A percentile compares a stretch with the other conserved stretches of the same genome.
These are phyloP conservation scores for Pseudopyricularia cyperi DNA, from an alignment of 2,329 filamentous ascomycete genomes.

Conservation along the genomic window DNA sequence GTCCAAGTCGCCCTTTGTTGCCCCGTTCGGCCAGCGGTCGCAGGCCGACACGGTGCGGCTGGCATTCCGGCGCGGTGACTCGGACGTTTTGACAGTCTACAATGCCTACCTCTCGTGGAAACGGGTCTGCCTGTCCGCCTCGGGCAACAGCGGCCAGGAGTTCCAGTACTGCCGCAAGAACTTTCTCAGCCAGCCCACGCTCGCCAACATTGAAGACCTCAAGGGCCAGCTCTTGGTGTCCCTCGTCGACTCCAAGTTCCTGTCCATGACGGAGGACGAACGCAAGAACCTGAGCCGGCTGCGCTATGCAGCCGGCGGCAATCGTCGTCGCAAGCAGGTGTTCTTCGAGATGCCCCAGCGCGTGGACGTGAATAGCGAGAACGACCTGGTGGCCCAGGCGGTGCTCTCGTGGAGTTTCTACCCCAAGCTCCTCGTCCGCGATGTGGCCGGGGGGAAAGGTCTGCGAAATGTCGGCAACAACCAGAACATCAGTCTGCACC, in stretches of 20 bases:
- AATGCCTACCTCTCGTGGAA: constrained; percentile 91
- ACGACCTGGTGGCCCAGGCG: constrained; percentile 65
- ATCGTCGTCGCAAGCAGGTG: constrained; percentile 46
- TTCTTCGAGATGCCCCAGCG: constrained; percentile 76
- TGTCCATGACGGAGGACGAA: constrained; percentile 63
- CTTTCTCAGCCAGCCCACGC: constrained; percentile 77
- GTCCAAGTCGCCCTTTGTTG: constrained; percentile 86
- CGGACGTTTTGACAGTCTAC: constrained; percentile 83
- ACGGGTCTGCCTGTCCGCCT: constrained; percentile 54
- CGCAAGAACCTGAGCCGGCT: constrained; percentile 53
- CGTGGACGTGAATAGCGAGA: constrained; percentile 63
- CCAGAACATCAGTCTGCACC: constrained; percentile 76
- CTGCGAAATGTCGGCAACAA: constrained; percentile 90
- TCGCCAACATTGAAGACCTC: constrained; percentile 87
- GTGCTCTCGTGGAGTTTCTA: constrained; percentile 94
- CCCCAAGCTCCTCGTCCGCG: constrained; percentile 75
- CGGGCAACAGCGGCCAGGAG: constrained; percentile 48
- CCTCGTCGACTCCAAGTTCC: constrained; percentile 72
- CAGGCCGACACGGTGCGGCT: constrained; percentile 71
- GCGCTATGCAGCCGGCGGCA: constrained; percentile 42
- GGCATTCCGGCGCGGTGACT: constrained; percentile 74
- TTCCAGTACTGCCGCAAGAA: constrained; percentile 91
- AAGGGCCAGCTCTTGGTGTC: constrained; percentile 83
- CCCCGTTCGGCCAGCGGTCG: constrained; percentile 68
- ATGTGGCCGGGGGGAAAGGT: constrained; percentile 56